Evolutionary conservation across 1,284 basidiomycete genomes (phyloP).

Genomic region (Ceratobasidium sp.): DNA sequence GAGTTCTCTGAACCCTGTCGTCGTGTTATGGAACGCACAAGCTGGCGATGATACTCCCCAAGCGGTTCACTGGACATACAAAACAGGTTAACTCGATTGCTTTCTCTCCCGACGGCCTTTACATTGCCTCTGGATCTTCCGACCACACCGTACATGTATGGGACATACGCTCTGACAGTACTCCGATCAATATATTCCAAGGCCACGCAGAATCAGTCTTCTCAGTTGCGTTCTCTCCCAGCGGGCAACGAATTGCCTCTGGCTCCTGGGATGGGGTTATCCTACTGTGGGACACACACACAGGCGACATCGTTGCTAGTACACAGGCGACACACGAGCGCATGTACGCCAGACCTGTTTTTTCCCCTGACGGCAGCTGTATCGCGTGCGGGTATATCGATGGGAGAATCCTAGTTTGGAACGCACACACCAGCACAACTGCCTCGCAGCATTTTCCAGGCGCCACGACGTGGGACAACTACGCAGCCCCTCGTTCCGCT

Average conservation of each 20-base stretch:
- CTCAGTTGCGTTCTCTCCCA: constrained; percentile 2
- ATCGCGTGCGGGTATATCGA: background rate
- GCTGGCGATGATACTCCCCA: background rate
- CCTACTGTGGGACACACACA: background rate
- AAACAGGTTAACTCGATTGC: constrained; percentile 2
- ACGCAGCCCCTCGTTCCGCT: too few relatives aligned
- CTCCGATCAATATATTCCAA: background rate
- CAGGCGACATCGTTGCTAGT: background rate
- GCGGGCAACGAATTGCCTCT: background rate
- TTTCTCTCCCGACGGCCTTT: constrained; percentile 29
- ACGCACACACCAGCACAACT: too few relatives aligned
- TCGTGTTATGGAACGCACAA: constrained; percentile 18
- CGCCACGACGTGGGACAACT: too few relatives aligned
- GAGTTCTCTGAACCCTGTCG: background rate
- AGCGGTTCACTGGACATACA: background rate
- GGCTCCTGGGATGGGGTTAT: background rate
- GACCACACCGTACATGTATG: constrained; percentile 30
- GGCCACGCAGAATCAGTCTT: background rate
- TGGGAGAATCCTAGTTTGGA: background rate
- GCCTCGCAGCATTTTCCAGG: too few relatives aligned
- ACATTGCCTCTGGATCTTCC: constrained; percentile 8
- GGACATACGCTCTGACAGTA: background rate
- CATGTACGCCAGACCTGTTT: background rate
- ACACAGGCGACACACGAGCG: background rate
- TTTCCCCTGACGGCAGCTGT: background rate